phyloP scores from a whole-genome alignment of 768 basidiomycete genomes.

The Coprinopsis strossmayeri region DNA sequence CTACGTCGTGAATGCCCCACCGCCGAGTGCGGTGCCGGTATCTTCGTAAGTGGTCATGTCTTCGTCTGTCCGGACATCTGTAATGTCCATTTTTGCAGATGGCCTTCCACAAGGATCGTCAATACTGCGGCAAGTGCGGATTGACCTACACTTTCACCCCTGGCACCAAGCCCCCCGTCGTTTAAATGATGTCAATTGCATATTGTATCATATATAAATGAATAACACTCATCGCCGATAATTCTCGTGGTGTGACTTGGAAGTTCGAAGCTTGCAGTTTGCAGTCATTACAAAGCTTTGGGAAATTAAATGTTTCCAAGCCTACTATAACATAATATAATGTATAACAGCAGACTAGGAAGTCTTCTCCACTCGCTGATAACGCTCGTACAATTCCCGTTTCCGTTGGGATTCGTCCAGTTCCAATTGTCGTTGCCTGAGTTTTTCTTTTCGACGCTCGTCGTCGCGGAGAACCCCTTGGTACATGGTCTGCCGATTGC shows the following conservation, averaged over 20 bases:
- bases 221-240: too few species aligned
- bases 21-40: constrained; percentile 78
- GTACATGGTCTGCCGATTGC: constrained; percentile 71
- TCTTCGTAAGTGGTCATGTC: constrained; percentile 57
- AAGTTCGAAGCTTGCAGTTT: too few species aligned
- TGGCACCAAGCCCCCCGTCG: constrained; percentile 71
- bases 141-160: constrained; percentile 82
- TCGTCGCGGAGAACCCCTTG: constrained; percentile 87
- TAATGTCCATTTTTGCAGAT: constrained; percentile 49
- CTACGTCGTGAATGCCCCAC: constrained; percentile 93
- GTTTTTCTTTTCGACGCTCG: constrained; percentile 68
- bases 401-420: constrained; percentile 55
- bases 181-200: constrained; percentile 28
- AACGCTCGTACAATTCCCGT: constrained; percentile 58
- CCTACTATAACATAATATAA: too few species aligned
- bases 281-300: too few species aligned
- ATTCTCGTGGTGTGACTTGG: too few species aligned
- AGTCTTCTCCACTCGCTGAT: constrained; percentile 30
- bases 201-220: neutral
- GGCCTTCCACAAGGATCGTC: constrained; percentile 98
- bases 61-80: neutral
- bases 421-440: constrained; percentile 57
- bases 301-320: too few species aligned
- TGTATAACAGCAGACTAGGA: neutral
- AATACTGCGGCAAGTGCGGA: constrained; percentile 96